Evolutionary conservation across 371 early-diverging fungal species (phyloP), one percentile per base, ranked within the genome.

Genomic region (Syncephalastrum racemosum): DNA sequence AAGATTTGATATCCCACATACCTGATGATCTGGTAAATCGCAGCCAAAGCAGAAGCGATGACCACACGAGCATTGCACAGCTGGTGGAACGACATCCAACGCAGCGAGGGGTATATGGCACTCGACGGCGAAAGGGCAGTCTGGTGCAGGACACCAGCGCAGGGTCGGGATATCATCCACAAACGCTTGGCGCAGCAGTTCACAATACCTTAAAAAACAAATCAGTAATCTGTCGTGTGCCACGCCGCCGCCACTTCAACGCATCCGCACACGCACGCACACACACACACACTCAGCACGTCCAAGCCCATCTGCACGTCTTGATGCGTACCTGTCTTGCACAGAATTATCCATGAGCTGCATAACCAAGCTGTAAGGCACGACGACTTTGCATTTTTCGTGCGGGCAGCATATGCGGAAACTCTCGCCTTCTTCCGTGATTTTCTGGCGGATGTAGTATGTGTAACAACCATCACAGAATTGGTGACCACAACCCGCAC

Each of bases 71-170:
- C 97, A 97, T 44, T 67, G 62, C 20, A 96, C 95, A 2, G 89
- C 82, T 6, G 97, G 95, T 0, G 94, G 86, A 12, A 86, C 72
- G 1, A 83, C 80, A 8, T 64, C 59, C 46, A 92, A 76, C 5
- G 85, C 74, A 12, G 86, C 64, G 18, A 60, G 63, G 1, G 89
- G 80, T 4, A 90, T 80, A 50, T 82, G 84, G 64, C 94, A 95
- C 64, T 95, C 90, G 44, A 95, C 73, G 1, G 90, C 95, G 63
- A 87, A 90, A 59, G 90, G 90, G 67, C 97, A 97, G 62, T 90
- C 88, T 20, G 95, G 94, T 4, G 89, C 90, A 4, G 97, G 95
- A 60, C 97, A 97, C 94, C 94, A 96, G 18, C 87, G 74, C 19
- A 94, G 63, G 40, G 69, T 75, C 25, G 79, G 76, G 54, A 81